phyloP scores from a whole-genome alignment of 2,329 filamentous ascomycete species.

The Xylariaceae sp. region DNA sequence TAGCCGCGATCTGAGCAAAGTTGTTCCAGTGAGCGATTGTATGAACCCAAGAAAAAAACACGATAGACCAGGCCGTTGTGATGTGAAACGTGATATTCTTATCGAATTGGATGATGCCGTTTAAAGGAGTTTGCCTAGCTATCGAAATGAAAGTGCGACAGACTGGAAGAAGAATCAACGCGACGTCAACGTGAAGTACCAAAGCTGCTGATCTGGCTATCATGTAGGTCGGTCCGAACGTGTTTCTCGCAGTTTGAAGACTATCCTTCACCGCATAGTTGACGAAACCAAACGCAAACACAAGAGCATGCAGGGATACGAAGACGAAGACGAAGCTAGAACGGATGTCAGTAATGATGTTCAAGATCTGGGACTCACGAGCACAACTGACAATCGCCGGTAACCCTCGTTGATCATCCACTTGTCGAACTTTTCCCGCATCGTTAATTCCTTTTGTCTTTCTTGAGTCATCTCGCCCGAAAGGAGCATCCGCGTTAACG shows the following conservation, averaged over 20 bases:
- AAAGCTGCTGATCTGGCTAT: constrained; percentile 78
- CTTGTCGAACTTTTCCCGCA: constrained; percentile 75
- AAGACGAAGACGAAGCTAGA: constrained; percentile 77
- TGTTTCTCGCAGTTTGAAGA: constrained; percentile 66
- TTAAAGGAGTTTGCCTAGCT: constrained; percentile 78
- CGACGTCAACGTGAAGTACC: constrained; percentile 81
- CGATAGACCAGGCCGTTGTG: constrained; percentile 82
- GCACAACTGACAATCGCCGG: constrained; percentile 69
- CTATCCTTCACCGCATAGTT: constrained; percentile 82
- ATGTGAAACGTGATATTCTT: constrained; percentile 92
- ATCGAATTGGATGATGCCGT: constrained; percentile 86
- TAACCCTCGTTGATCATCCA: constrained; percentile 94
- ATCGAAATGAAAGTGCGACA: constrained; percentile 85
- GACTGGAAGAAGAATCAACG: constrained; percentile 79
- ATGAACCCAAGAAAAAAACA: constrained; percentile 87
- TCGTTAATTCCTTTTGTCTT: constrained; percentile 69
- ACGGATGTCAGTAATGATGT: constrained; percentile 30
- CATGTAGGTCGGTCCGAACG: constrained; percentile 76
- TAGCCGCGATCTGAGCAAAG: constrained; percentile 75
- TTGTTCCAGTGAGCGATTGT: constrained; percentile 89
- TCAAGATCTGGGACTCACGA: constrained; percentile 18
- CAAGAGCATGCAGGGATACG: constrained; percentile 72
- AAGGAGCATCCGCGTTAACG: constrained; percentile 80
- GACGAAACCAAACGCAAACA: constrained; percentile 81
- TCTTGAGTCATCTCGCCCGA: constrained; percentile 83